A percentile compares a stretch with the other conserved stretches of the same genome.
These are phyloP conservation scores for Lupinus albus DNA, from an alignment of 306 rosid species.

Conservation along the genomic window DNA sequence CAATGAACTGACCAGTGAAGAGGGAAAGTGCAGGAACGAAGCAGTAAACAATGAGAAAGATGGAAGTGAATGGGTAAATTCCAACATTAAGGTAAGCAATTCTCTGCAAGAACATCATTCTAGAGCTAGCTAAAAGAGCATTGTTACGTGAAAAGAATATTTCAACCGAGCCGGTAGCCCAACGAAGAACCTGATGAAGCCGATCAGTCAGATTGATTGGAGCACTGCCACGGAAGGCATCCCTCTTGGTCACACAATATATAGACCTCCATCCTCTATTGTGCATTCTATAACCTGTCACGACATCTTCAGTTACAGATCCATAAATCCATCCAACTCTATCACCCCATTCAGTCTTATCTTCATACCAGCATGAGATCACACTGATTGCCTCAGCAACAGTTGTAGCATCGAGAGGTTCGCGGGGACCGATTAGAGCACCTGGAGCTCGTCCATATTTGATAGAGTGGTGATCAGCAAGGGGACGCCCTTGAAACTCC, in stretches of 20 bases:
- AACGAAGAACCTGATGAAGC: constrained; percentile 79
- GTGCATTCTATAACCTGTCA: constrained; percentile 83
- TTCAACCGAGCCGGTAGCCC: constrained; percentile 88
- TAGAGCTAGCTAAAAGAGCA: constrained; percentile 62
- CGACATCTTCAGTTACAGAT: constrained; percentile 81
- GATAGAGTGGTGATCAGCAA: constrained; percentile 67
- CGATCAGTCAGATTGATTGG: constrained; percentile 79
- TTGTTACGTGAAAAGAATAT: constrained; percentile 82
- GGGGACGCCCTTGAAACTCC: constrained; percentile 77
- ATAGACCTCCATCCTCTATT: constrained; percentile 79
- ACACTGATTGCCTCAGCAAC: constrained; percentile 74
- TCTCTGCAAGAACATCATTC: constrained; percentile 63
- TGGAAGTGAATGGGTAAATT: constrained; percentile 78
- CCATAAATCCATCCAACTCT: constrained; percentile 84
- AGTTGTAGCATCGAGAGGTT: constrained; percentile 58
- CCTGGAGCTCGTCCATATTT: constrained; percentile 69
- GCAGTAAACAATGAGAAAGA: constrained; percentile 77
- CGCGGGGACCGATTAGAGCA: constrained; percentile 62
- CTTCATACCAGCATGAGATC: constrained; percentile 81
- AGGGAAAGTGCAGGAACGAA: constrained; percentile 84
- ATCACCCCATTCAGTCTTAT: constrained; percentile 80
- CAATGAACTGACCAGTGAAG: constrained; percentile 70
- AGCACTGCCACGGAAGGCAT: constrained; percentile 80
- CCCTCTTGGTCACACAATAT: constrained; percentile 80
- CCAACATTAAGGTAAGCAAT: constrained; percentile 78